Evolutionary conservation across 345 rosid genomes (phyloP), one percentile per base, ranked within the genome.

Genomic region (Erysimum cheiranthoides): DNA sequence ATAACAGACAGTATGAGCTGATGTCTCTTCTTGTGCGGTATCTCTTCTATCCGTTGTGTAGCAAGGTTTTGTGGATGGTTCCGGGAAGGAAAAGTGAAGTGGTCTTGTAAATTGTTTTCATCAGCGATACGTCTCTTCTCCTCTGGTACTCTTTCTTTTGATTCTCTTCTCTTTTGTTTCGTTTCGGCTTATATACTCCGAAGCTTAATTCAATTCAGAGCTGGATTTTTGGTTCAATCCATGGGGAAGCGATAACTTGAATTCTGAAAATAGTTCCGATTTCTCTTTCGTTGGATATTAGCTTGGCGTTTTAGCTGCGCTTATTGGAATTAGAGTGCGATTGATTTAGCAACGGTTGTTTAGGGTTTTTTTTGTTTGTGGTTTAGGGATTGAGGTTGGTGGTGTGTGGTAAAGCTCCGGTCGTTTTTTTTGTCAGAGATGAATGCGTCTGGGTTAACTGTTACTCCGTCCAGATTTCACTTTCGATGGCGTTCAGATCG

Each of bases 391-490:
- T 70, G 60, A 77, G 75, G 27, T 46, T 47, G 32, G 60, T 65
- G 68, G 11, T 71, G 67, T 71, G 45, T 56, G 31, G 60, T 17
- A 70, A 52, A 76, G 51, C 45, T 53, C 49, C 47, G 18, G 40
- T 31, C 1, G 21, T 70, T 40, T 31, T 31, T 32, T 43, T 6
- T 17, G 18, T 34, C 64, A 58, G 84, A 75, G 79, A 92, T 92
- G 96, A 73, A 78, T 68, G 80, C 87, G 11, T 85, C 89, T 32
- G 96, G 97, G 43, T 77, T 92, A 40, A 79, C 80, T 8, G 76
- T 74, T 77, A 79, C 82, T 85, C 88, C 91, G 9, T 80, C 90
- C 56, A 78, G 83, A 73, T 85, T 85, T 59, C 85, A 76, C 77
- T 78, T 84, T 57, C 71, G 61, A 62, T 28, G 82, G 61, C 86